phyloP scores from a whole-genome alignment of 176 grass and related monocot genomes.

The Triticum dicoccoides region DNA sequence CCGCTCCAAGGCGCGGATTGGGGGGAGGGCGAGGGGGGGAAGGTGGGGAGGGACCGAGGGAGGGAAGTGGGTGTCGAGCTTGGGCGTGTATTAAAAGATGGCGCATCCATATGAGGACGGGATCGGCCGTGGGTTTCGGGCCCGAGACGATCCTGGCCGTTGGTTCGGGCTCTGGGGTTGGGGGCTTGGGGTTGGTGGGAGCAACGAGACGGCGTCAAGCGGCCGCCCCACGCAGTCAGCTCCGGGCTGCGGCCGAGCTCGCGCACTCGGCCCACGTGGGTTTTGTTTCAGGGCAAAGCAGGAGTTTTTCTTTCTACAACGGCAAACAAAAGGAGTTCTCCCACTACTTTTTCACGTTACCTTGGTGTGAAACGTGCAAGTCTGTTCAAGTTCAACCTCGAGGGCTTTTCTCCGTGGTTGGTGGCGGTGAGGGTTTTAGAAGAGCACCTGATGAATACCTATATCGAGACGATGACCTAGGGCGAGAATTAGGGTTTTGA shows the following conservation, averaged over 20 bases:
- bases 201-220: background rate
- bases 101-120: background rate
- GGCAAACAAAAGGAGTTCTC: background rate
- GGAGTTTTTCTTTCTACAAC: background rate
- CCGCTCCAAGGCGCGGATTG: slow-evolving; percentile 17
- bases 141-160: slow-evolving; percentile 21
- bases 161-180: background rate
- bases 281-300: background rate
- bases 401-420: background rate
- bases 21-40: background rate
- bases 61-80: background rate
- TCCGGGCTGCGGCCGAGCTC: slow-evolving; percentile 3
- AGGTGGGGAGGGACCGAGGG: background rate
- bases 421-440: background rate
- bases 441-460: background rate
- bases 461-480: background rate
- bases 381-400: background rate
- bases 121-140: slow-evolving; percentile 37
- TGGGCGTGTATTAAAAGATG: slow-evolving; percentile 18
- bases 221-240: slow-evolving; percentile 14
- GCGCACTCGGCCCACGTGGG: background rate
- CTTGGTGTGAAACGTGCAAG: background rate
- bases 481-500: background rate
- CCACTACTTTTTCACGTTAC: background rate
- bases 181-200: background rate